Conservation (phyloP, 208 protist species). For the Entamoeba moshkovskii region DNA sequence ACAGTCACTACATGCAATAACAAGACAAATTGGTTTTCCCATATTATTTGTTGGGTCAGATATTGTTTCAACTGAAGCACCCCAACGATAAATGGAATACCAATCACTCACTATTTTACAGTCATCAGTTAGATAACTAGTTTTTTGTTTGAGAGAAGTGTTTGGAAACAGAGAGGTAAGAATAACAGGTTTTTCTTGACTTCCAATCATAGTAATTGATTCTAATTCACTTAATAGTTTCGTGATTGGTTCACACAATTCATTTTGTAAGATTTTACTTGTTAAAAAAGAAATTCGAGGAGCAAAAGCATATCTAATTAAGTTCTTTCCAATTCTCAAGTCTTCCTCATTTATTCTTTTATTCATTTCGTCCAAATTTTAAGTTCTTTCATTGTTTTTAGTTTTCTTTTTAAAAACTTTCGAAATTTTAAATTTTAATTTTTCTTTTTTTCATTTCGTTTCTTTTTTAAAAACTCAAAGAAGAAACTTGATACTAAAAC, state of each 20-base stretch:
- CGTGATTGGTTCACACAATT: not conserved
- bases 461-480: too few species aligned
- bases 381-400: too few species aligned
- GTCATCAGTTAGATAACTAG: not conserved
- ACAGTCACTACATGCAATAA: not conserved
- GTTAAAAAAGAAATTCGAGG: not conserved
- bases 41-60: not conserved
- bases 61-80: not conserved
- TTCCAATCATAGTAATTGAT: not conserved
- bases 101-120: not conserved
- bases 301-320: not conserved
- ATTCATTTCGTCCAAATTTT: too few species aligned
- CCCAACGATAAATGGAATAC: not conserved
- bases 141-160: not conserved
- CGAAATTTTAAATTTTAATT: too few species aligned
- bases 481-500: too few species aligned
- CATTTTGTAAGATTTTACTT: not conserved
- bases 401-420: too few species aligned
- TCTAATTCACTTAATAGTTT: not conserved
- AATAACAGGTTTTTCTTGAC: not conserved
- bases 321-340: not conserved
- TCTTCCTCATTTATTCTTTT: not conserved
- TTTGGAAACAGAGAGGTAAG: not conserved
- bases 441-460: too few species aligned
- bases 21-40: not conserved